Base-by-base conservation (phyloP, 148 eudicot species). In the Vaccinium macrocarpon region DNA sequence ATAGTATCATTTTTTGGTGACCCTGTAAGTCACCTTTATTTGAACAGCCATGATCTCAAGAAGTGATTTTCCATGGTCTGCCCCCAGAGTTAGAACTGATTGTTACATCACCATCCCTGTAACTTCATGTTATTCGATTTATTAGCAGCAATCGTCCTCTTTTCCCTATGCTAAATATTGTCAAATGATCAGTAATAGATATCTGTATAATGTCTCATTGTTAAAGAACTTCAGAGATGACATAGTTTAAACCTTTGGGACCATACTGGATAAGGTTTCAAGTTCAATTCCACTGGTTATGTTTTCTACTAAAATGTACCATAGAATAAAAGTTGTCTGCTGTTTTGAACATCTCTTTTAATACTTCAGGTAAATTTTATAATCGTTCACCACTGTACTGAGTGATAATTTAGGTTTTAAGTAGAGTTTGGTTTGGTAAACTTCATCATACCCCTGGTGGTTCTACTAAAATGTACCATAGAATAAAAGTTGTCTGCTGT, bases 41-140 rank as follows among this genome's bases (percentile, higher is more conserved):
- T 90, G 77, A 94, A 93, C 85, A 76, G 86, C 16, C 85, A 57
- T 51, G 93, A 90, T 84, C 32, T 90, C 88, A 52, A 84, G 27
- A 81, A 27, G 23, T 82, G 85, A 38, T 75, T 38, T 59, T 81
- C 84, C 56, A 55, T 51, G 32, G 73, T 84, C 84, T 42, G 57
- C 88, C 81, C 35, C 85, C 89, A 83, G 59, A 56, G 29, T 23
- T 42, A 66, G 42, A 15, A 53, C 48, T 48, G 50, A 18, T 55
- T 32, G 19, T 70, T 72, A 38, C 55, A 23, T 70, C 59, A 66
- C 38, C 74, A 16, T 14, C 52, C n/a, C 19, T 53, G 73, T 76
- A 56, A 25, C 72, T 55, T 53, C 7, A 73, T n/a, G 38, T 38
- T 42, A 64, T 19, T 42, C 15, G 75, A 66, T 66, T 23, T 11